Base-by-base conservation (phyloP, 345 rosid genomes). In the Populus davidiana region DNA sequence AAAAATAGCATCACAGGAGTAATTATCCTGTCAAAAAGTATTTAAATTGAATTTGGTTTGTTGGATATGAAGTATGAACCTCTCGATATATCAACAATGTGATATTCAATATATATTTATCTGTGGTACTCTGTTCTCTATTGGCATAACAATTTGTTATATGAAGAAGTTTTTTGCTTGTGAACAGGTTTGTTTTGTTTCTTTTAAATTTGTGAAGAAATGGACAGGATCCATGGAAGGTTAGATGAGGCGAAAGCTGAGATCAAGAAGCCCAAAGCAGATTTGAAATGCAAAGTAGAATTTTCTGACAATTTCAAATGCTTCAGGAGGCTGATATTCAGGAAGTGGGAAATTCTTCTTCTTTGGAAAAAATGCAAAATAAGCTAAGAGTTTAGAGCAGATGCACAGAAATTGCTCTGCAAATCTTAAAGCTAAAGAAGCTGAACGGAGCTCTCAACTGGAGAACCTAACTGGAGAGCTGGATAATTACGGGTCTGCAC, bases 341-440 rank as follows among this genome's bases (percentile, higher is more conserved):
- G 56, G 88, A 87, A 77, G 85, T 86, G 4, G 93, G 95, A 69
- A 82, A 75, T 31, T 78, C 90, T 76, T 83, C 89, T 71, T 89
- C 97, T 50, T 69, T 89, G 66, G 78, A 93, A 90, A 78, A 36
- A 36, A 83, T 93, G 73, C 83, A 81, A 79, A 89, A 77, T 83
- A 94, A 84, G 87, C 88, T 91, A 89, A 77, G 76, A 91, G 78
- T 72, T 72, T 86, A 56, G 98, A 94, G 84, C 92, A 85, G 85
- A 36, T 81, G 67, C 90, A 93, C 81, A 80, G 86, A 81, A 87
- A 86, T 65, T 91, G 93, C 79, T 86, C 88, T 44, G 80, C 84
- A 18, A 86, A 82, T 77, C 87, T 90, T 65, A 86, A 76, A 83
- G 89, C 88, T 52, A 91, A 88, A 91, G 97, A 91, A 88, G 90